phyloP scores from a whole-genome alignment of 257 asterid species.

The Solanum lycopersicoides region DNA sequence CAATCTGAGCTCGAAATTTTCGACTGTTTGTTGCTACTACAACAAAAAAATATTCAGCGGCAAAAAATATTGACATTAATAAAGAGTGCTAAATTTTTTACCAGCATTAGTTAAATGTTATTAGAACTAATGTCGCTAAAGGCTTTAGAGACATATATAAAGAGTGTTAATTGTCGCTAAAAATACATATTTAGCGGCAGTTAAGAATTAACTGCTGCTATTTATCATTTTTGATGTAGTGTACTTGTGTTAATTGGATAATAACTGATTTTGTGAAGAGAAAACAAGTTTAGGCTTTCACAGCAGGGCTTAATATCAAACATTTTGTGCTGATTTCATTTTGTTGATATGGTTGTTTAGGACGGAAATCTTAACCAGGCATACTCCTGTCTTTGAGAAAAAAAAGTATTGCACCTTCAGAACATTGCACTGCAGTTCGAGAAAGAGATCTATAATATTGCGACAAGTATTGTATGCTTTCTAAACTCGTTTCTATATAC shows the following conservation, averaged over 20 bases:
- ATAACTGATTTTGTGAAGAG: background rate
- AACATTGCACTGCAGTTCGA: conserved; percentile 66
- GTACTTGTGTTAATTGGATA: background rate
- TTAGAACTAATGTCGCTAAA: too few relatives aligned
- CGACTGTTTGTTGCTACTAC: background rate
- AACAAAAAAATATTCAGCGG: too few relatives aligned
- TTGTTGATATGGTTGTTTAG: conserved; percentile 15
- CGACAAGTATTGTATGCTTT: background rate
- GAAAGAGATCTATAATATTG: conserved; percentile 12
- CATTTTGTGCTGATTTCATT: background rate
- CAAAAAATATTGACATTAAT: fast-evolving
- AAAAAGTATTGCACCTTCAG: conserved; percentile 32
- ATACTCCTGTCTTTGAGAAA: conserved; percentile 57
- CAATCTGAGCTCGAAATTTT: background rate
- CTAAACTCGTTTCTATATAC: background rate
- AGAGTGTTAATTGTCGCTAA: too few relatives aligned
- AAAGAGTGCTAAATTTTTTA: too few relatives aligned
- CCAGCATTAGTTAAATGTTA: too few relatives aligned
- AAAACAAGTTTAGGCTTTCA: background rate
- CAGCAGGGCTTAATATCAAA: background rate
- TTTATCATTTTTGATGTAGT: too few relatives aligned
- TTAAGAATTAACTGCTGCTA: too few relatives aligned
- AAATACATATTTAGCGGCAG: too few relatives aligned
- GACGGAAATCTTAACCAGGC: conserved; percentile 68
- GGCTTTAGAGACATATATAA: too few relatives aligned